Percentiles rank a stretch among this genome's conserved stretches.
Conservation (phyloP, 2,329 filamentous ascomycete genomes). For the Aspergillus felis region DNA sequence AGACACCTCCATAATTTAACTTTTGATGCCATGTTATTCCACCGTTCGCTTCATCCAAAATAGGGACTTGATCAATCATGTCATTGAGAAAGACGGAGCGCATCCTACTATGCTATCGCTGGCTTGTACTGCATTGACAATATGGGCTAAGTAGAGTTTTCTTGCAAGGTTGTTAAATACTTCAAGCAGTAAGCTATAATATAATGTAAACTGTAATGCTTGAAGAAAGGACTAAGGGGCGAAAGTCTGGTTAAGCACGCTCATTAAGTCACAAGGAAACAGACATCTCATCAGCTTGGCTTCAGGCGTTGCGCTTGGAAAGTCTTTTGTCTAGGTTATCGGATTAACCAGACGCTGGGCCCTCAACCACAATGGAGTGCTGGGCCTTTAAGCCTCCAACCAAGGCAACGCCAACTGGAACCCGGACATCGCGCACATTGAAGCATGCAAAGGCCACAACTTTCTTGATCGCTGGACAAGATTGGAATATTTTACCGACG, state of each 20-base stretch:
- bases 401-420: slow-evolving; percentile 56
- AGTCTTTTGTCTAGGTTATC: not conserved
- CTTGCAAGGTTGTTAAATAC: not conserved
- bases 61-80: no score
- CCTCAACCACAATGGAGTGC: slow-evolving; percentile 47
- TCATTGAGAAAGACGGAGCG: not conserved
- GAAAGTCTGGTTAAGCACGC: not conserved
- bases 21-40: no score
- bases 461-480: slow-evolving; percentile 48
- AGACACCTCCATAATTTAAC: not conserved
- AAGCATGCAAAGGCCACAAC: slow-evolving; percentile 63
- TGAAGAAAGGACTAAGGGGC: not conserved
- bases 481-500: slow-evolving; percentile 41
- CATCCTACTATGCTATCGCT: not conserved
- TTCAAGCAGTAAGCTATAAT: not conserved
- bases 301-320: not conserved
- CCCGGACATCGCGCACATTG: slow-evolving; percentile 52
- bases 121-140: not conserved
- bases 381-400: slow-evolving; percentile 58
- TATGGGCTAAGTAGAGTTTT: not conserved
- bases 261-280: not conserved
- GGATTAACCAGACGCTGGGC: slow-evolving; percentile 5
- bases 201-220: not conserved
- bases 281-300: not conserved
- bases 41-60: not conserved